These are phyloP conservation scores for Panicum hallii DNA, from an alignment of 202 grass and related monocot species.

Conservation along the genomic window DNA sequence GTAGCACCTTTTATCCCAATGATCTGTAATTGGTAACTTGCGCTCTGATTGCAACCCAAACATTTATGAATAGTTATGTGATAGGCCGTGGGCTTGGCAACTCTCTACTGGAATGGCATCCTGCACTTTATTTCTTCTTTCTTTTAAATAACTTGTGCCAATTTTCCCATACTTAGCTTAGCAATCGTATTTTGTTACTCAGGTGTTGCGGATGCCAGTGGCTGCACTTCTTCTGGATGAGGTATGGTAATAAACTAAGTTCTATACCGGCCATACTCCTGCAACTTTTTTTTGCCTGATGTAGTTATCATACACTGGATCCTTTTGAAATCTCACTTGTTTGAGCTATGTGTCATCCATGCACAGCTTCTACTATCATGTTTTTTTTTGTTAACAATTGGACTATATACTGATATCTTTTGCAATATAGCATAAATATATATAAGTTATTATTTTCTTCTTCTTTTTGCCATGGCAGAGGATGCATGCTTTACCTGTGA, in stretches of 20 bases:
- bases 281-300: slow-evolving; percentile 1
- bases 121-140: slow-evolving; percentile 18
- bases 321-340: slow-evolving; percentile 12
- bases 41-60: slow-evolving; percentile 29
- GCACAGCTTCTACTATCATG: slow-evolving; percentile 23
- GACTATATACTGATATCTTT: not conserved
- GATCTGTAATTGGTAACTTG: slow-evolving; percentile 4
- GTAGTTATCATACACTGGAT: not conserved
- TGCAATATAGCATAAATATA: not conserved
- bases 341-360: not conserved
- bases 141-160: not conserved
- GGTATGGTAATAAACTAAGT: slow-evolving; percentile 52
- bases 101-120: slow-evolving; percentile 39
- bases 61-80: slow-evolving; percentile 22
- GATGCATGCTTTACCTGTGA: slow-evolving; percentile 20
- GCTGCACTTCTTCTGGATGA: slow-evolving; percentile 70
- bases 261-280: not conserved
- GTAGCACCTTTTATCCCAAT: slow-evolving; percentile 15
- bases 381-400: slow-evolving; percentile 21
- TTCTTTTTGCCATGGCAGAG: slow-evolving; percentile 19
- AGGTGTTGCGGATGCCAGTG: slow-evolving; percentile 91
- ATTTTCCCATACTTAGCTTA: slow-evolving; percentile 34
- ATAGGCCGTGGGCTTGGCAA: slow-evolving; percentile 6
- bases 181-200: slow-evolving; percentile 30
- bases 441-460: slow-evolving; percentile 10